Evolutionary conservation across 2,329 filamentous ascomycete genomes (phyloP).

Genomic region (Colletotrichum sp.): DNA sequence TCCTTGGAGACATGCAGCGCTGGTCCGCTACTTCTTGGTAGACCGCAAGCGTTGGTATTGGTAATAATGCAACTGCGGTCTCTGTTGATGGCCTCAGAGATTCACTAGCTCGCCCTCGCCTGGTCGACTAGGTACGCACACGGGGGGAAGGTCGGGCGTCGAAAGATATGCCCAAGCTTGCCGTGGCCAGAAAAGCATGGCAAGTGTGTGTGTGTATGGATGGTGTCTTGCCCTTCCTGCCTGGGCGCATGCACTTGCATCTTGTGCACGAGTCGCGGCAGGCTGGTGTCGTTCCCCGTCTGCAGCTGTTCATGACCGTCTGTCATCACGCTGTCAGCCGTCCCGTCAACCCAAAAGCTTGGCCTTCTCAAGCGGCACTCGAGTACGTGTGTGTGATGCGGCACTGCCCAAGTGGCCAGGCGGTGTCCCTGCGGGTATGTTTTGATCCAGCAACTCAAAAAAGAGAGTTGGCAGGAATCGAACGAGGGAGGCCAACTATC

Average conservation of each 20-base stretch:
- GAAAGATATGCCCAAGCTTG: neutral
- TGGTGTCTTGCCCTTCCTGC: neutral
- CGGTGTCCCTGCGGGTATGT: neutral
- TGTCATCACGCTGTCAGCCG: neutral
- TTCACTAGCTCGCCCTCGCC: neutral
- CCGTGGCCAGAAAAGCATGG: neutral
- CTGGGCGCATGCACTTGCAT: conserved; percentile 11
- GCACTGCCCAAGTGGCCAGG: neutral
- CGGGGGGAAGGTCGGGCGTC: neutral
- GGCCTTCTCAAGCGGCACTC: neutral
- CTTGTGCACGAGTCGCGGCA: conserved; percentile 11
- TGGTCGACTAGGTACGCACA: neutral
- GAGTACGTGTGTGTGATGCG: neutral
- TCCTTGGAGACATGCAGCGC: neutral
- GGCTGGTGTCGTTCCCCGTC: neutral
- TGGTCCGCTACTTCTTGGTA: neutral
- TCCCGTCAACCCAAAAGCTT: neutral
- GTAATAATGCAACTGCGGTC: neutral
- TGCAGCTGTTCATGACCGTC: neutral
- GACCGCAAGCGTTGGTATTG: neutral
- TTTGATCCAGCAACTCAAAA: neutral
- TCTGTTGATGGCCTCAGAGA: neutral
- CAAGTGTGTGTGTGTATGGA: neutral
- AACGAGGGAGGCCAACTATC: neutral
- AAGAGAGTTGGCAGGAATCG: neutral